A percentile compares a stretch with the other conserved stretches of the same genome.
Conservation (phyloP, 176 grass and related monocot genomes). For the Alloteropsis semialata region DNA sequence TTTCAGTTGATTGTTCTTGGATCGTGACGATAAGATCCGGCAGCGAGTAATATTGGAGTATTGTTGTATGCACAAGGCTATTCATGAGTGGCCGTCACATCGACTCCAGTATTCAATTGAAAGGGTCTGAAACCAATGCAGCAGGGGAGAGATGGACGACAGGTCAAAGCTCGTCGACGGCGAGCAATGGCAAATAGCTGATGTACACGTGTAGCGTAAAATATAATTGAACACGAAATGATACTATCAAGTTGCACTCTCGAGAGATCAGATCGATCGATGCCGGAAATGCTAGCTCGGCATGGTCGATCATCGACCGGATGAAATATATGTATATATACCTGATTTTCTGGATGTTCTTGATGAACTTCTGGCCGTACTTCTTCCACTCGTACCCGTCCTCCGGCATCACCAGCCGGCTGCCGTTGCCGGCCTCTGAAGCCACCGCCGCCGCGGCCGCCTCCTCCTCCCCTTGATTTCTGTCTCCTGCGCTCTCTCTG, state of each 20-base stretch:
- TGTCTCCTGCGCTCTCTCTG: neutral
- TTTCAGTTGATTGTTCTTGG: neutral
- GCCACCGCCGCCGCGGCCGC: neutral
- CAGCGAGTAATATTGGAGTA: too few species aligned
- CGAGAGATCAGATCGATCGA: neutral
- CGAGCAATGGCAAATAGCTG: neutral
- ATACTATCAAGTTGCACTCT: neutral
- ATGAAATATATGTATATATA: neutral
- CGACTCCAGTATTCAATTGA: neutral
- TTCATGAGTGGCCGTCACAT: slow-evolving; percentile 3
- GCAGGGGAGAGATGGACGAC: neutral
- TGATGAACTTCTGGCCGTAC: slow-evolving; percentile 88
- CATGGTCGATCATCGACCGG: neutral
- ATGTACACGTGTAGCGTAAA: neutral
- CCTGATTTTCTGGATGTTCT: slow-evolving; percentile 71
- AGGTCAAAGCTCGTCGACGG: slow-evolving; percentile 20
- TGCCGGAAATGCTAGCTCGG: neutral
- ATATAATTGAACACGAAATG: neutral
- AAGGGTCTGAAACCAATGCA: neutral
- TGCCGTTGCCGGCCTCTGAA: neutral
- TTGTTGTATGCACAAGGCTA: neutral
- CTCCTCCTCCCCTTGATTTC: neutral
- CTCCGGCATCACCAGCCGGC: slow-evolving; percentile 43
- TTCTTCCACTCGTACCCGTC: slow-evolving; percentile 89
- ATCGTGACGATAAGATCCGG: neutral